Base-by-base conservation (phyloP, 2,329 filamentous ascomycete genomes). In the Aspergillus candidus region DNA sequence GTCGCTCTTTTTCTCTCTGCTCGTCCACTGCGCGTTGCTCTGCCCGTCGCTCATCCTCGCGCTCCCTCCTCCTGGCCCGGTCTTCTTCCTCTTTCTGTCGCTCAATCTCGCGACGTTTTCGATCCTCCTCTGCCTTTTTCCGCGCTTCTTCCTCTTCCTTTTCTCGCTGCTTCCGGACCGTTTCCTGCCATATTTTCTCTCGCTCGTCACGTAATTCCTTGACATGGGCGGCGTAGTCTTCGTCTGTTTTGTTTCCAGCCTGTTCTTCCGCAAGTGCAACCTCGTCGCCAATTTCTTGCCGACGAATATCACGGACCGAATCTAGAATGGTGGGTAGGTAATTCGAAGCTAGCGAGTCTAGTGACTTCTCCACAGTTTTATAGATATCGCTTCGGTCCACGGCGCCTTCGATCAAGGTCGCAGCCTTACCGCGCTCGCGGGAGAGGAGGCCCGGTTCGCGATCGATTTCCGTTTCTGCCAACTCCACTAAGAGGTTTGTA, bases 311-410 rank as follows among this genome's bases (percentile, higher is more conserved):
- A 38, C 80, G 69, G 47, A 82, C 68, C 10, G 74, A 72, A 5
- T 68, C 62, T 44, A 80, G 67, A 29, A 81, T 78, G 34, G 72
- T 66, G 2, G 71, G 69, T 32, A 83, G 65, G 49, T 79, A 71
- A 46, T 75, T 67, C 38, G 75, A 70, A 39, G 82, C 72, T 52
- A 82, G 67, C 4, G 61, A 61, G 52, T 79, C 74, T 37, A 84
- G 69, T 11, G 75, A 71, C 6, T 66, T 64, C 55, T 79, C 77
- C 15, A 79, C 77, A 51, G 69, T 74, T 47, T 74, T 74, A 56
- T 83, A 84, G 41, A 83, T 73, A 47, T 80, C 76, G 48, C 75
- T 79, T 43, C 80, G 74, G 51, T 83, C 80, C 8, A 79, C 80
- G 2, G 78, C 78, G 43, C 80, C 80, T 62, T 83, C 78, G 27